These are phyloP conservation scores for Grosmannia huntii DNA, from an alignment of 2,329 filamentous ascomycete species.

Conservation along the genomic window DNA sequence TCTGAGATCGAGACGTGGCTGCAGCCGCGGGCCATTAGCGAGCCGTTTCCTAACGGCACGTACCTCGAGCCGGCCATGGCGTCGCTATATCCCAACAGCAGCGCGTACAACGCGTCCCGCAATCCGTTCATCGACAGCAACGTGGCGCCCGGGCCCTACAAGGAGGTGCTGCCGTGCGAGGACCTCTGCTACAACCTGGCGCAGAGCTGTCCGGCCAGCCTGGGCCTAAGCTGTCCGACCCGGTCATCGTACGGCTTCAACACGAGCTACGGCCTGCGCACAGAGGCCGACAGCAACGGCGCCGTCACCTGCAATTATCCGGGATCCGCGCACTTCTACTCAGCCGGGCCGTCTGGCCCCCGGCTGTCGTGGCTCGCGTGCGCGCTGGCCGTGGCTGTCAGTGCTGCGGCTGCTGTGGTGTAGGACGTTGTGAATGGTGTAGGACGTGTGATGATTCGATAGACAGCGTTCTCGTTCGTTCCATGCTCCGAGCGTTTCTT, in stretches of 20 bases:
- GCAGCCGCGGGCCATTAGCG: conserved; percentile 57
- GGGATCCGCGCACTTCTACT: conserved; percentile 41
- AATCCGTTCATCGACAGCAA: conserved; percentile 58
- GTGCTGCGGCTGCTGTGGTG: not conserved
- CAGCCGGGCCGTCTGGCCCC: conserved; percentile 14
- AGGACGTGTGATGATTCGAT: not conserved
- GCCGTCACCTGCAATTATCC: conserved; percentile 45
- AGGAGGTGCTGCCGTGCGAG: conserved; percentile 79
- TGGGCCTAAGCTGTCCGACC: conserved; percentile 65
- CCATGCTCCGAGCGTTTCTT: not conserved
- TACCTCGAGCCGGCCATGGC: conserved; percentile 27
- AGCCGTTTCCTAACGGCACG: conserved; percentile 51
- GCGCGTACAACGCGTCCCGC: conserved; percentile 44
- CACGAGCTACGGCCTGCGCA: conserved; percentile 30
- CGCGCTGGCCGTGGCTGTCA: not conserved
- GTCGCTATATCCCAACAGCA: conserved; percentile 15
- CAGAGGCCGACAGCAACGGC: conserved; percentile 10
- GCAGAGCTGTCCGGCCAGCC: conserved; percentile 63
- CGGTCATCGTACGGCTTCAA: conserved; percentile 27
- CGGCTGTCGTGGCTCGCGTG: not conserved
- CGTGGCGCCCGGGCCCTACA: conserved; percentile 79
- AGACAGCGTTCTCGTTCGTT: not conserved
- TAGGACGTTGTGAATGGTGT: no score
- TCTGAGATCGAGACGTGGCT: conserved; percentile 36
- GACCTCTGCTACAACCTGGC: conserved; percentile 81